Conservation (phyloP, 352 stramenopile genomes). For the Lagenidium giganteum region DNA sequence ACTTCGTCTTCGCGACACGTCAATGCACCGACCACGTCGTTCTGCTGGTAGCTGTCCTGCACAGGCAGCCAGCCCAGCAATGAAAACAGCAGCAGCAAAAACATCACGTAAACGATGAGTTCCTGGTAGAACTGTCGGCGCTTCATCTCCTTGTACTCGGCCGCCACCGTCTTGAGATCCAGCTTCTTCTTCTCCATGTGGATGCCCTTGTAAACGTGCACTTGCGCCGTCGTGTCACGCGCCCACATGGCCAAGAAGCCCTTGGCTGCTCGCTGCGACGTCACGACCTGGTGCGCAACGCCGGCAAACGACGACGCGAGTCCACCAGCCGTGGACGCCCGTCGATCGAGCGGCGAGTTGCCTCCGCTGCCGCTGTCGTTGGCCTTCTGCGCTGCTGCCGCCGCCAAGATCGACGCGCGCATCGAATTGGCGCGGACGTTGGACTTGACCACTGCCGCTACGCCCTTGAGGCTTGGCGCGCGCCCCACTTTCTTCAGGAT, state of each 20-base stretch:
- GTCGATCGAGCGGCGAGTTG: too few species aligned
- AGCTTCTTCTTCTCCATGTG: conserved; percentile 91
- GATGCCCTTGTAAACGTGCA: conserved; percentile 76
- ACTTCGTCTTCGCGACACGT: conserved; percentile 79
- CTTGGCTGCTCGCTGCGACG: conserved; percentile 54
- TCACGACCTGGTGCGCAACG: conserved; percentile 72
- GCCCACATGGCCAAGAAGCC: conserved; percentile 79
- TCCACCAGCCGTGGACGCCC: too few species aligned
- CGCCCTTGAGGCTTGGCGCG: conserved; percentile 53
- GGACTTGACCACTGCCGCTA: conserved; percentile 54
- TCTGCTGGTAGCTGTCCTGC: conserved; percentile 80
- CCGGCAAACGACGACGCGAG: conserved; percentile 59
- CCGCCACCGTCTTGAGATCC: conserved; percentile 58
- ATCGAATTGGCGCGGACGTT: conserved; percentile 46
- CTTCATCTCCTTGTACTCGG: conserved; percentile 87
- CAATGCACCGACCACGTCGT: conserved; percentile 70
- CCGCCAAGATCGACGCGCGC: background rate
- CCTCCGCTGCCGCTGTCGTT: background rate
- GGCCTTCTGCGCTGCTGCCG: conserved; percentile 1
- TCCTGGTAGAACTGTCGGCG: conserved; percentile 86
- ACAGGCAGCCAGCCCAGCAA: conserved; percentile 75
- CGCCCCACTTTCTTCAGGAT: conserved; percentile 29
- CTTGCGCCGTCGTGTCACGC: conserved; percentile 29
- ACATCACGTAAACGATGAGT: conserved; percentile 79
- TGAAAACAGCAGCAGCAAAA: conserved; percentile 74